Base-by-base conservation (phyloP, 129 eudicot species). In the Logfia minima region DNA sequence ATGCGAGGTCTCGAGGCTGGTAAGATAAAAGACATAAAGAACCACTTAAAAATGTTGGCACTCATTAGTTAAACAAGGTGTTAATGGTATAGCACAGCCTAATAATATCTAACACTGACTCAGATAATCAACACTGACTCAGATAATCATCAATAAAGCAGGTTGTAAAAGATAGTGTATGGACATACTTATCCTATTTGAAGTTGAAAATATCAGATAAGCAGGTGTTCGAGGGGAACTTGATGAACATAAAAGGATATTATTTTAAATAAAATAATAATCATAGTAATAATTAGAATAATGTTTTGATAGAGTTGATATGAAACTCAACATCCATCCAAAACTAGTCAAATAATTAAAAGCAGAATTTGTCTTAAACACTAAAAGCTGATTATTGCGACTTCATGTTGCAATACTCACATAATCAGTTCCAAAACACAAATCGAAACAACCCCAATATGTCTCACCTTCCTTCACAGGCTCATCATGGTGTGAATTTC, bases 1-100 rank as follows among this genome's bases (percentile, higher is more conserved):
- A 94, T 74, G 10, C 89, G 96, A 71, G 96, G 90, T 87, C 86
- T 85, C 22, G 88, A 37, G 5, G 78, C 90, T 91, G 89, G 73
- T 67, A 60, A 64, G 21, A 66, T 19, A 75, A 17, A 82, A 48
- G 66, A 31, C 5, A 70, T 43, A 24, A 39, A 39, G 48, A 51
- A 35, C 6, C 58, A 59, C 77, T 67, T 48, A 7, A 18, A 66
- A 28, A 14, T 7, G 31, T 23, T 37, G 80, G 70, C 51, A 41
- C 14, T 60, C 66, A 11, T 39, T 19, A 9, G 59, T 58, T 29
- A 66, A 32, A 11, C 32, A 24, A 35, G 21, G 35, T 45, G 48
- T 8, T 8, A 39, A 8, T 39, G 8, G 3, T 39, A 39, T 39
- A 8, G 13, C 8, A 39, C 48, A 39, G 48, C 48, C 45, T 7